phyloP scores from a whole-genome alignment of 2,329 filamentous ascomycete genomes.

The Diplodia intermedia region DNA sequence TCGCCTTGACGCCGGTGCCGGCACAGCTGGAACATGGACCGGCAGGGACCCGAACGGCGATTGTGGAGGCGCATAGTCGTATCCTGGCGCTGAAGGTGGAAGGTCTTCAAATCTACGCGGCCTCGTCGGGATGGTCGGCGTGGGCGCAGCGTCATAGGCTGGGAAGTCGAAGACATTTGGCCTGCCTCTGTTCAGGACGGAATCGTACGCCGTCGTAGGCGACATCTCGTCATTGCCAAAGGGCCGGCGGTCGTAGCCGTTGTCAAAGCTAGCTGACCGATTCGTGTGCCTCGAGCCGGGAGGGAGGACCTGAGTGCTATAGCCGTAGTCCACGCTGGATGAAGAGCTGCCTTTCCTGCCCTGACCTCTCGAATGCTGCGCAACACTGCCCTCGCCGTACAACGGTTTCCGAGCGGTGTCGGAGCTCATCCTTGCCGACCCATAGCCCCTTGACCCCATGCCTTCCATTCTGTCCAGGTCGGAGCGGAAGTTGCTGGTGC shows the following conservation, averaged over 20 bases:
- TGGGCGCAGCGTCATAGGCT: constrained; percentile 82
- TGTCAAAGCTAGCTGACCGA: constrained; percentile 78
- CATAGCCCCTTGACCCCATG: constrained; percentile 30
- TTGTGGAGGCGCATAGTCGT: constrained; percentile 44
- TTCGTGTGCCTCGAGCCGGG: constrained; percentile 54
- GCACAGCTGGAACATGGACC: constrained; percentile 52
- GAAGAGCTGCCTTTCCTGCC: constrained; percentile 75
- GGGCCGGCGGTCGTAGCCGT: constrained; percentile 44
- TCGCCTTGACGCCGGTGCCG: constrained; percentile 38
- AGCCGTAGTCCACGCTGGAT: constrained; percentile 70
- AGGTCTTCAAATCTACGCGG: constrained; percentile 65
- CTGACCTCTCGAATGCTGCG: constrained; percentile 54
- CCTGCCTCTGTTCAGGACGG: constrained; percentile 53
- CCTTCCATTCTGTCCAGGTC: constrained; percentile 43
- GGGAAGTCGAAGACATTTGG: constrained; percentile 56
- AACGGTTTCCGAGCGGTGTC: constrained; percentile 40
- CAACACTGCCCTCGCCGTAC: constrained; percentile 41
- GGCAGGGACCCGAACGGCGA: constrained; percentile 49
- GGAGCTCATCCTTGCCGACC: constrained; percentile 30
- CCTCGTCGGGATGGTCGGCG: constrained; percentile 81
- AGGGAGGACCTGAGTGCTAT: constrained; percentile 66
- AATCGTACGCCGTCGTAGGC: constrained; percentile 44
- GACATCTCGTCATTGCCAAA: constrained; percentile 35
- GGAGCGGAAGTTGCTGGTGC: constrained; percentile 70
- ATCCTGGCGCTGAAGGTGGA: constrained; percentile 46